Evolutionary conservation across 805 yeast genomes (phyloP).

Genomic region (Ogataea saltuana): DNA sequence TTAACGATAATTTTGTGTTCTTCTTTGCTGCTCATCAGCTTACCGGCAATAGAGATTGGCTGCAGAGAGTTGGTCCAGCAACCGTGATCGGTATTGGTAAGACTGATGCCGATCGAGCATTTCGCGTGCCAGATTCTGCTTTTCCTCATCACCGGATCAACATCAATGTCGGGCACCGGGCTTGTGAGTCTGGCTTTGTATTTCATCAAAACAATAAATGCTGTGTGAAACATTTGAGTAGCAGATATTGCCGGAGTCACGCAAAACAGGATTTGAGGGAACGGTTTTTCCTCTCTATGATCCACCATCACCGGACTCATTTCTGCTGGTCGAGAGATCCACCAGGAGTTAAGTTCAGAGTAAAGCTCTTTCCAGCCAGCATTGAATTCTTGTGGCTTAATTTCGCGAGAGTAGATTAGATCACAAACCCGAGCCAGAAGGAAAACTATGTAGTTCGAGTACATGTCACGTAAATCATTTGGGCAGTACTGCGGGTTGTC

Average conservation of each 20-base stretch:
- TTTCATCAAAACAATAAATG: slow-evolving; percentile 40
- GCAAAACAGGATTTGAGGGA: slow-evolving; percentile 40
- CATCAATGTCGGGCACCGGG: slow-evolving; percentile 9
- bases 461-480: slow-evolving; percentile 31
- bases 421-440: slow-evolving; percentile 40
- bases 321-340: slow-evolving; percentile 34
- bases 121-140: slow-evolving; percentile 39
- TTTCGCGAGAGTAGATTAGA: slow-evolving; percentile 28
- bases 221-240: slow-evolving; percentile 43
- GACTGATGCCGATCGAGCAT: slow-evolving; percentile 38
- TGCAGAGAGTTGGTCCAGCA: slow-evolving; percentile 31
- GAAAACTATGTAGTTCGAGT: slow-evolving; percentile 44
- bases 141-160: slow-evolving; percentile 19
- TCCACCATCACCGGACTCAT: slow-evolving; percentile 34
- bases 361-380: slow-evolving; percentile 40
- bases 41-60: slow-evolving; percentile 32
- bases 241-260: slow-evolving; percentile 44
- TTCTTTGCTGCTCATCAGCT: slow-evolving; percentile 27
- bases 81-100: slow-evolving; percentile 33
- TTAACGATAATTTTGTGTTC: slow-evolving; percentile 28
- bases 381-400: slow-evolving; percentile 31
- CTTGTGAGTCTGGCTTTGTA: slow-evolving; percentile 38
- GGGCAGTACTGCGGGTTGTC: slow-evolving; percentile 14
- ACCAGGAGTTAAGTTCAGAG: slow-evolving; percentile 41
- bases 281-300: slow-evolving; percentile 33